Base-by-base conservation (phyloP, 805 yeast species). In the Metschnikowia koreensis region DNA sequence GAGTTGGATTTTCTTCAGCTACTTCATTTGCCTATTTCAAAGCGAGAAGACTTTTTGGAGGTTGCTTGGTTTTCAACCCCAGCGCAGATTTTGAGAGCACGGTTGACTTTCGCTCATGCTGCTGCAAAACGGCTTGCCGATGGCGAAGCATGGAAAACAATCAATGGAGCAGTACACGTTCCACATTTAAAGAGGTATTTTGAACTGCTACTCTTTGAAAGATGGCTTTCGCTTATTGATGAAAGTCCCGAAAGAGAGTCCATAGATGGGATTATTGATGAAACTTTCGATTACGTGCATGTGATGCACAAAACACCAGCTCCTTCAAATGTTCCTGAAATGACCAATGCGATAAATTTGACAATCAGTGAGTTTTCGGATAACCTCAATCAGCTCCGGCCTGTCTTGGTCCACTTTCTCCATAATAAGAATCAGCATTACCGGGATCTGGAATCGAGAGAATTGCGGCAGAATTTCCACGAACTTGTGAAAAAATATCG, bases 181-280 rank as follows among this genome's bases (percentile, higher is more conserved):
- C 43, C 38, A 7, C 47, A 26, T 12, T 17, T 39, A 44, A 42
- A 38, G 15, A 11, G 31, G 17, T 48, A 48, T 16, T 33, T 48
- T 37, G 52, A 48, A 31, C 52, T 43, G 36, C 41, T 48, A 13
- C 38, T 48, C 12, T 48, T 38, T 22, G 47, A 44, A 31, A 44
- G 47, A 9, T 44, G 47, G 47, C 47, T 48, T 41, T 42, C n/a
- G 13, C 12, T n/a, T 7, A 15, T 27, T 11, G 13, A n/a, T 15
- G 26, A 31, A 4, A 6, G 8, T 4, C 8, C 15, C 2, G 47
- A 42, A 6, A n/a, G 29, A 9, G 43, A 17, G 6, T 10, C 28
- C 9, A 10, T 47, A 11, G 47, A 48, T 27, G 13, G 9, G 41
- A 7, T 26, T 5, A 44, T 44, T 5, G 11, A 15, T 13, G 16